A percentile compares a stretch with the other conserved stretches of the same genome.
These are phyloP conservation scores for Penicillium decumbens DNA, from an alignment of 2,329 filamentous ascomycete species.

Conservation along the genomic window DNA sequence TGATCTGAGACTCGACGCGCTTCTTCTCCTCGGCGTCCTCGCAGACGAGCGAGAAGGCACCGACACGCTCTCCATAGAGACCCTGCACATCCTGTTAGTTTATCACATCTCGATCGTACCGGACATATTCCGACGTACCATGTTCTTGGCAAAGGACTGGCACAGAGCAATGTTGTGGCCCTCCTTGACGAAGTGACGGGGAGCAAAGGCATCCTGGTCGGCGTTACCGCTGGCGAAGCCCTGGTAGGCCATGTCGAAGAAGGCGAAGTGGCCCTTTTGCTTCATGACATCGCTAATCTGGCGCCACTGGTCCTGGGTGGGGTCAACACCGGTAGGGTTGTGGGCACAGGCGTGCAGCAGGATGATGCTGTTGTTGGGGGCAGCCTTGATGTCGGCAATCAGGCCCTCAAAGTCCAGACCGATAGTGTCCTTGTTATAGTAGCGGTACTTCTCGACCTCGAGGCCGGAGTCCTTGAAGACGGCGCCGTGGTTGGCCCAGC, in stretches of 20 bases:
- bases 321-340: conserved; percentile 96
- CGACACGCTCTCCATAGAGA: conserved; percentile 96
- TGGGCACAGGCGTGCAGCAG: conserved; percentile 95
- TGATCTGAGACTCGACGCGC: conserved; percentile 93
- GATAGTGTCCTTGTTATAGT: conserved; percentile 99
- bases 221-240: conserved; percentile 92
- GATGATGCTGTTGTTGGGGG: conserved; percentile 81
- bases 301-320: conserved; percentile 85
- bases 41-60: conserved; percentile 90
- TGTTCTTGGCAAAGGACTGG: conserved; percentile 99
- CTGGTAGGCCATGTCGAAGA: conserved; percentile 99
- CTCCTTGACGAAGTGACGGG: conserved; percentile 88
- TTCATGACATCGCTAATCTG: conserved; percentile 84
- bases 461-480: conserved; percentile 93
- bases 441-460: conserved; percentile 89
- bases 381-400: conserved; percentile 81
- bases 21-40: conserved; percentile 85
- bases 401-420: conserved; percentile 95
- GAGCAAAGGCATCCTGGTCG: conserved; percentile 85
- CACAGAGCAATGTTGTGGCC: conserved; percentile 83
- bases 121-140: conserved; percentile 55
- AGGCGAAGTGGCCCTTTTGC: conserved; percentile 80
- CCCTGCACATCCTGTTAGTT: conserved; percentile 51
- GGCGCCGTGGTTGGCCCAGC: conserved; percentile 97
- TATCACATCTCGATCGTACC: not conserved